These are phyloP conservation scores for Mortierella sp. DNA, from an alignment of 371 early-diverging fungal genomes.

Conservation along the genomic window DNA sequence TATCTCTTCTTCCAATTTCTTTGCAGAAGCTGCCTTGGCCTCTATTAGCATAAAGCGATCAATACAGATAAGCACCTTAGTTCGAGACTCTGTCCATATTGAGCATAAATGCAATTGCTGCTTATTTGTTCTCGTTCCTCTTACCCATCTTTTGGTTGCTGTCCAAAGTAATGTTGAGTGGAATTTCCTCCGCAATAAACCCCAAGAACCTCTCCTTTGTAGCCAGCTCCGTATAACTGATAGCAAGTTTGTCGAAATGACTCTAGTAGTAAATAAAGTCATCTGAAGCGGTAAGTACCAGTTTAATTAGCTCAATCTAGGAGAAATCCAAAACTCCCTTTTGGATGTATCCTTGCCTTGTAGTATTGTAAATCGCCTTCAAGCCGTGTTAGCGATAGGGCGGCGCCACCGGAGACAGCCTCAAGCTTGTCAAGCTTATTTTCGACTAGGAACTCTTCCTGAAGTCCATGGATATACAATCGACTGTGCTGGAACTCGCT, in stretches of 20 bases:
- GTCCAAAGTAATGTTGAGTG: constrained; percentile 52
- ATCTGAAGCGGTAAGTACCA: neutral
- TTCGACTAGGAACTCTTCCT: constrained; percentile 38
- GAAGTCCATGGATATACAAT: constrained; percentile 48
- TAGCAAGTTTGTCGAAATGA: constrained; percentile 66
- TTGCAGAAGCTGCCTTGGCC: constrained; percentile 9
- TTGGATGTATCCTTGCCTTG: constrained; percentile 20
- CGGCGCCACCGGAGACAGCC: constrained; percentile 48
- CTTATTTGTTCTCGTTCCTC: too few species aligned
- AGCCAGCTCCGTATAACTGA: constrained; percentile 67
- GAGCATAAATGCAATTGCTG: neutral
- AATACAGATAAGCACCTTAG: neutral
- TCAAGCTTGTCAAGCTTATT: constrained; percentile 48
- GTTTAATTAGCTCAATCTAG: neutral
- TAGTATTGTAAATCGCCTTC: constrained; percentile 48
- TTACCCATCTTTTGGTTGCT: constrained; percentile 54
- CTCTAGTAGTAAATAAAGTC: constrained; percentile 3
- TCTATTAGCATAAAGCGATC: constrained; percentile 12
- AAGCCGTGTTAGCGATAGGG: constrained; percentile 30
- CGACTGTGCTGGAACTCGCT: constrained; percentile 33
- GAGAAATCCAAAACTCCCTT: neutral
- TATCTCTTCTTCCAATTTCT: constrained; percentile 15
- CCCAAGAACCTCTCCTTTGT: constrained; percentile 68
- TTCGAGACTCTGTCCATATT: neutral
- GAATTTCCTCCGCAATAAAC: constrained; percentile 59